Evolutionary conservation across 192 early-diverging fungal genomes (phyloP).

Genomic region (Coemansia sp.): DNA sequence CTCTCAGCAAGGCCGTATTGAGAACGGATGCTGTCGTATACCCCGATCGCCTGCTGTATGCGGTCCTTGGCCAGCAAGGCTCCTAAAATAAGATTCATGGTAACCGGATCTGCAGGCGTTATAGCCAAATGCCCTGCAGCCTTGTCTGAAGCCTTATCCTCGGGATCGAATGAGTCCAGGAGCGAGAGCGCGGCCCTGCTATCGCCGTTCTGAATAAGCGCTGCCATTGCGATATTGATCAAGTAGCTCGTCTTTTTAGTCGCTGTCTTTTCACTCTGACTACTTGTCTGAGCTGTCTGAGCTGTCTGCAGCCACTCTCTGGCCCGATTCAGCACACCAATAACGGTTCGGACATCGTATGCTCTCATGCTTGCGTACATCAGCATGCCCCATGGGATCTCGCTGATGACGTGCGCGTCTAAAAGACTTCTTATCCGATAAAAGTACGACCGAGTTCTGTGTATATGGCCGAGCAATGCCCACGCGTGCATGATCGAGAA

Average conservation of each 20-base stretch:
- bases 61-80: slow-evolving; percentile 22
- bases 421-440: neutral
- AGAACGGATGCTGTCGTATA: slow-evolving; percentile 15
- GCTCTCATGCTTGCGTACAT: slow-evolving; percentile 28
- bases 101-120: slow-evolving; percentile 24
- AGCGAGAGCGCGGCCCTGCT: slow-evolving; percentile 14
- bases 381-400: slow-evolving; percentile 33
- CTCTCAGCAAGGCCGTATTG: slow-evolving; percentile 10
- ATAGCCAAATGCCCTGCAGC: slow-evolving; percentile 3
- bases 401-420: neutral
- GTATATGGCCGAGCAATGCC: slow-evolving; percentile 21
- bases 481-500: slow-evolving; percentile 28
- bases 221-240: slow-evolving; percentile 32
- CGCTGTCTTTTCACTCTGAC: neutral
- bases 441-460: slow-evolving; percentile 11
- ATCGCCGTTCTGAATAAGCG: slow-evolving; percentile 15
- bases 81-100: slow-evolving; percentile 23
- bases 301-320: slow-evolving; percentile 10
- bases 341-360: slow-evolving; percentile 3
- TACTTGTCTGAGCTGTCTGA: neutral
- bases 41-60: slow-evolving; percentile 12
- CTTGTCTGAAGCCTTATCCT: neutral
- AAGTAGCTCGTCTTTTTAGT: slow-evolving; percentile 13
- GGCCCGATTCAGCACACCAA: slow-evolving; percentile 18
- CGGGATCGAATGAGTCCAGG: slow-evolving; percentile 12